Evolutionary conservation across 768 basidiomycete genomes (phyloP).

Genomic region (Tulasnella sp.): DNA sequence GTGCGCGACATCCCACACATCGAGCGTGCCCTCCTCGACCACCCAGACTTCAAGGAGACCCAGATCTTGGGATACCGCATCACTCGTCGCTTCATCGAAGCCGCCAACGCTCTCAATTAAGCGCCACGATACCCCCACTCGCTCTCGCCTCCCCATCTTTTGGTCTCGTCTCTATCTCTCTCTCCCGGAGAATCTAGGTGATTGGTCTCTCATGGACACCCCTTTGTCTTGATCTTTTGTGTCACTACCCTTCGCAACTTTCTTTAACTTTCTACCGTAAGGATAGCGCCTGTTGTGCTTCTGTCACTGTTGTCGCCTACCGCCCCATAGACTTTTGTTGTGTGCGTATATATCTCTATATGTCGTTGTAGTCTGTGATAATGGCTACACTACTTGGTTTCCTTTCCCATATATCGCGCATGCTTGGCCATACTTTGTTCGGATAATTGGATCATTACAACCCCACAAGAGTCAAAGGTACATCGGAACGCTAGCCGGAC

Average conservation of each 20-base stretch:
- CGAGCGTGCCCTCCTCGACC: slow-evolving; percentile 6
- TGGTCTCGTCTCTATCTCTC: background rate
- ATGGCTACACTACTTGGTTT: background rate
- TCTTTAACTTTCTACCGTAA: background rate
- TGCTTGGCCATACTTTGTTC: background rate
- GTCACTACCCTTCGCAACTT: background rate
- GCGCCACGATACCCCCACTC: background rate
- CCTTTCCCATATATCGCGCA: background rate
- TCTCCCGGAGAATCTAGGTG: background rate
- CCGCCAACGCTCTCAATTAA: background rate
- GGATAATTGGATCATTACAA: too few species aligned
- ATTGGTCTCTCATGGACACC: background rate
- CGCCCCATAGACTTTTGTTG: background rate
- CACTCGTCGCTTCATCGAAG: slow-evolving; percentile 8
- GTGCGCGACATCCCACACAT: slow-evolving; percentile 1
- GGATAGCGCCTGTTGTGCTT: background rate
- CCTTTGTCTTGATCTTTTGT: background rate
- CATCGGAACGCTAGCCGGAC: background rate
- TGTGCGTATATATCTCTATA: background rate
- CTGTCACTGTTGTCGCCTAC: background rate
- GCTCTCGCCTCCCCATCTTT: background rate
- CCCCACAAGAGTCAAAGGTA: background rate
- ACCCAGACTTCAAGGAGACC: slow-evolving; percentile 7
- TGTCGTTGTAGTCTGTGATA: slow-evolving; percentile 1
- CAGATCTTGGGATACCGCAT: slow-evolving; percentile 4